phyloP scores from a whole-genome alignment of 108 stramenopile genomes.

The Chaetoceros tenuissimus region DNA sequence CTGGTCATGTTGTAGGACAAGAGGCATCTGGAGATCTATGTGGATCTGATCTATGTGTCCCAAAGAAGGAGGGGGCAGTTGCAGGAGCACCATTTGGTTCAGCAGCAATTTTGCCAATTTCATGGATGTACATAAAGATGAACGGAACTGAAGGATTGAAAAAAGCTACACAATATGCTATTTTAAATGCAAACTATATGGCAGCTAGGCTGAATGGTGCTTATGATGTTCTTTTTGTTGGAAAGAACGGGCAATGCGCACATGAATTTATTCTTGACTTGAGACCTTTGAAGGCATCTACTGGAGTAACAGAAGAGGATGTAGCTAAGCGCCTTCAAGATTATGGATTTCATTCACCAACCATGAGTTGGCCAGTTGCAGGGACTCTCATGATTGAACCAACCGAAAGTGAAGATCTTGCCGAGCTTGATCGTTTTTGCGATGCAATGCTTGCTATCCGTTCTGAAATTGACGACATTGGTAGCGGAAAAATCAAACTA shows the following conservation, averaged over 20 bases:
- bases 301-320: conserved; percentile 94
- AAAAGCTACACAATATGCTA: conserved; percentile 85
- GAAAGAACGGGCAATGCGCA: conserved; percentile 96
- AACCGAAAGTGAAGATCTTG: conserved; percentile 96
- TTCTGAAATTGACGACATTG: conserved; percentile 95
- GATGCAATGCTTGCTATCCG: conserved; percentile 97
- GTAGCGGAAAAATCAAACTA: conserved; percentile 71
- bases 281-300: conserved; percentile 86
- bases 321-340: conserved; percentile 95
- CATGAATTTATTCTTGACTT: conserved; percentile 99
- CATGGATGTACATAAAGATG: conserved; percentile 99
- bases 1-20: conserved; percentile 88
- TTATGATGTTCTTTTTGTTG: conserved; percentile 86
- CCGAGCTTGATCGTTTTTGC: conserved; percentile 94
- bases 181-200: conserved; percentile 99
- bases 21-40: conserved; percentile 78
- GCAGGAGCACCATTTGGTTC: conserved; percentile 98
- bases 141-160: conserved; percentile 88
- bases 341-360: conserved; percentile 98
- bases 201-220: conserved; percentile 87
- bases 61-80: conserved; percentile 71
- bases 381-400: conserved; percentile 99
- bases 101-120: conserved; percentile 97
- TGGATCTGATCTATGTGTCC: conserved; percentile 63
- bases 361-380: conserved; percentile 99